Evolutionary conservation across 1,284 basidiomycete genomes (phyloP).

Genomic region (Ganoderma meredithae): DNA sequence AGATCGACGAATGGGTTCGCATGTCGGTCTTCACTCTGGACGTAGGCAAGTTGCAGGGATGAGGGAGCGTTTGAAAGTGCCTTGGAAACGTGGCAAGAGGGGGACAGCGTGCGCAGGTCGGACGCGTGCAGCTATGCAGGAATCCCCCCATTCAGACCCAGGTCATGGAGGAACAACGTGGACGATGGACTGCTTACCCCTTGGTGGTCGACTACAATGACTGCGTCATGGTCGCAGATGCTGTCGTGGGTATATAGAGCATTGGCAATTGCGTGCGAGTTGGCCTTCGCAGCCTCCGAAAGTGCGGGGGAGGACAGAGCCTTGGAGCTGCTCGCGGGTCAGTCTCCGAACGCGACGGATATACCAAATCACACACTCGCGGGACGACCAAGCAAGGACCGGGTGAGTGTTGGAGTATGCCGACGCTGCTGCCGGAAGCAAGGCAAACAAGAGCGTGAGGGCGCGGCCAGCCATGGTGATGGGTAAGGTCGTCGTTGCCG

Average conservation of each 20-base stretch:
- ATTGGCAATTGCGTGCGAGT: constrained; percentile 48
- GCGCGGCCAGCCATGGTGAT: constrained; percentile 36
- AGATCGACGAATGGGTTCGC: constrained; percentile 43
- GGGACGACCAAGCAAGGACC: constrained; percentile 75
- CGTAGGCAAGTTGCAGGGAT: constrained; percentile 68
- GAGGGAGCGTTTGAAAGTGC: constrained; percentile 56
- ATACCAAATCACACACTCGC: constrained; percentile 48
- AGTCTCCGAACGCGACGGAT: constrained; percentile 11
- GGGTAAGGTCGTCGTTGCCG: constrained; percentile 17
- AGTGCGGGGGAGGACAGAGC: constrained; percentile 51
- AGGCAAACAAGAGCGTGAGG: constrained; percentile 39
- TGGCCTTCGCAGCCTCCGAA: constrained; percentile 39
- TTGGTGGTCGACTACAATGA: constrained; percentile 72
- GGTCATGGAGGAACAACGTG: constrained; percentile 2
- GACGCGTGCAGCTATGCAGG: constrained; percentile 67
- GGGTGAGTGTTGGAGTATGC: constrained; percentile 69
- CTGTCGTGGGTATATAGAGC: constrained; percentile 53
- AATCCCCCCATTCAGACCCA: constrained; percentile 9
- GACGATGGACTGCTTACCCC: constrained; percentile 54
- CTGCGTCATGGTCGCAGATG: constrained; percentile 67
- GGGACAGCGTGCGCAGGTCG: constrained; percentile 66
- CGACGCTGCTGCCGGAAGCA: constrained; percentile 52
- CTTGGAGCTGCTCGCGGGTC: constrained; percentile 49
- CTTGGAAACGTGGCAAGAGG: constrained; percentile 56
- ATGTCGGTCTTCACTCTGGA: constrained; percentile 43